Evolutionary conservation across 768 basidiomycete species (phyloP).

Genomic region (Daedalea quercina): DNA sequence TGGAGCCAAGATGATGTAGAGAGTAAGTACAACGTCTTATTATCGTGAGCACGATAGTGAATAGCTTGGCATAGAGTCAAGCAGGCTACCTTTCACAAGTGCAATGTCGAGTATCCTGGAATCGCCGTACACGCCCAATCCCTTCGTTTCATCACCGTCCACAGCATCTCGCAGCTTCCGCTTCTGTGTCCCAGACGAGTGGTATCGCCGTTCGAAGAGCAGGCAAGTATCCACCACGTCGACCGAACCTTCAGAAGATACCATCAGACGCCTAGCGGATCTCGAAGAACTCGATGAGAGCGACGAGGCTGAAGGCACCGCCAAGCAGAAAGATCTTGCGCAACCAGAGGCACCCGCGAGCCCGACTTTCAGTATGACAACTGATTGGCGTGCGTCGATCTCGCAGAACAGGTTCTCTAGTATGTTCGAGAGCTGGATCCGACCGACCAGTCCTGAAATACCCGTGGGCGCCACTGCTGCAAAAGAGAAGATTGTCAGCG

Average conservation of each 20-base stretch:
- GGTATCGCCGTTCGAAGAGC: slow-evolving; percentile 67
- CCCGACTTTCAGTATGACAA: slow-evolving; percentile 17
- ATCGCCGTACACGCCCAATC: slow-evolving; percentile 22
- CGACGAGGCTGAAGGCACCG: slow-evolving; percentile 53
- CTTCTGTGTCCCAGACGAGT: slow-evolving; percentile 72
- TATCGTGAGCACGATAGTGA: not conserved
- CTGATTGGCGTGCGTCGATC: slow-evolving; percentile 48
- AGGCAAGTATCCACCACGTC: slow-evolving; percentile 41
- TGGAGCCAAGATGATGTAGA: slow-evolving; percentile 46
- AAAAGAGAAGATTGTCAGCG: slow-evolving; percentile 61
- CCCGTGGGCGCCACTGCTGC: slow-evolving; percentile 22
- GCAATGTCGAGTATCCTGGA: slow-evolving; percentile 36
- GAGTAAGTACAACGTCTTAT: slow-evolving; percentile 34
- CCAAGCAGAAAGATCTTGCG: slow-evolving; percentile 38
- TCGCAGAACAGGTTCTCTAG: slow-evolving; percentile 57
- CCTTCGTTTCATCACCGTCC: slow-evolving; percentile 10
- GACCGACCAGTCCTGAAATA: slow-evolving; percentile 34
- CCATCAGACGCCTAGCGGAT: slow-evolving; percentile 40
- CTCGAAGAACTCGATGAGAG: slow-evolving; percentile 41
- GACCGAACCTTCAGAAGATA: slow-evolving; percentile 43
- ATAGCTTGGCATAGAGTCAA: slow-evolving; percentile 27
- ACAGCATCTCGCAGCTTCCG: slow-evolving; percentile 37
- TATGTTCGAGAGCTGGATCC: slow-evolving; percentile 63
- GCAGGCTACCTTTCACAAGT: slow-evolving; percentile 37
- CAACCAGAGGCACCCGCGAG: slow-evolving; percentile 15